Evolutionary conservation across 2,329 filamentous ascomycete genomes (phyloP).

Genomic region (Whalleya microplaca): DNA sequence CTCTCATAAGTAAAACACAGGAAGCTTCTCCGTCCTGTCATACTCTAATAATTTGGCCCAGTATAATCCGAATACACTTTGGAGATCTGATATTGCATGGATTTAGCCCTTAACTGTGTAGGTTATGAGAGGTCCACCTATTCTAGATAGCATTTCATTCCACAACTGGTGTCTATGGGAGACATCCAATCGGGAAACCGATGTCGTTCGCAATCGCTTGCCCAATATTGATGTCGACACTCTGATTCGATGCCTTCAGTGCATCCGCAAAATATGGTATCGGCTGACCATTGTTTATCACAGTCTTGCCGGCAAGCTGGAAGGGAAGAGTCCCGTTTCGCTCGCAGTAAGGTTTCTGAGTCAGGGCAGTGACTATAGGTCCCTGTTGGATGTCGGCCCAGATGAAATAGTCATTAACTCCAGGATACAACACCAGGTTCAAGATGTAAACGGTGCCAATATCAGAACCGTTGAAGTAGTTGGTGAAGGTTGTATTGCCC

Average conservation of each 20-base stretch:
- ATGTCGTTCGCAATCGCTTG: constrained; percentile 43
- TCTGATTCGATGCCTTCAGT: constrained; percentile 54
- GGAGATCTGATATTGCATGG: no score
- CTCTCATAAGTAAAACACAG: neutral
- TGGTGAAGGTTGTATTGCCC: constrained; percentile 67
- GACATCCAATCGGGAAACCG: constrained; percentile 8
- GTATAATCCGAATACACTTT: no score
- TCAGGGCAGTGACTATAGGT: constrained; percentile 50
- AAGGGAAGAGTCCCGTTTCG: constrained; percentile 56
- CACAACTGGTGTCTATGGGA: neutral
- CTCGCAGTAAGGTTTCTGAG: constrained; percentile 53
- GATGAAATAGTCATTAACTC: constrained; percentile 59
- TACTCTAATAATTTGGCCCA: neutral
- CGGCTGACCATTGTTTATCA: constrained; percentile 53
- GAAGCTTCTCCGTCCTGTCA: neutral
- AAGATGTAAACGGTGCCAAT: constrained; percentile 62
- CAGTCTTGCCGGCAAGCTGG: constrained; percentile 55
- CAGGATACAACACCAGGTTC: constrained; percentile 62
- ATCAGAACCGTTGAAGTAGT: constrained; percentile 53
- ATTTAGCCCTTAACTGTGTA: no score
- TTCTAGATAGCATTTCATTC: neutral
- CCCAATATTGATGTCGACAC: constrained; percentile 56
- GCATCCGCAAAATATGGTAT: constrained; percentile 61
- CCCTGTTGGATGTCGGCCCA: constrained; percentile 56
- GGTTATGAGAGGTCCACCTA: no score